A percentile compares a stretch with the other conserved stretches of the same genome.
Evolutionary conservation across 2,329 filamentous ascomycete species (phyloP).

Genomic region (Macrophomina phaseolina): DNA sequence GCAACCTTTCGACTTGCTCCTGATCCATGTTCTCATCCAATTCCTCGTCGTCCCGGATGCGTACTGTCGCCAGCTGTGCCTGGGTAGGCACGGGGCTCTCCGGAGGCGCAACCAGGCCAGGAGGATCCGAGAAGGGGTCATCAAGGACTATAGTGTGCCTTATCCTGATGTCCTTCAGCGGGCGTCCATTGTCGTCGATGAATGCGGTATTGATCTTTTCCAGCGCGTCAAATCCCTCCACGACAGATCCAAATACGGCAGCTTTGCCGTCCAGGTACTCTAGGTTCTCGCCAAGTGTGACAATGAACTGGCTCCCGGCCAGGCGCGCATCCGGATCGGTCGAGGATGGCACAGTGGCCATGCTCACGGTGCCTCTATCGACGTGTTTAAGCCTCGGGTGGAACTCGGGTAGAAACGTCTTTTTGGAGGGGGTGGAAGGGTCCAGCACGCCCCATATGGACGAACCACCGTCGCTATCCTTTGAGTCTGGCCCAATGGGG

Average conservation of each 20-base stretch:
- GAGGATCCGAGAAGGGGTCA: constrained; percentile 86
- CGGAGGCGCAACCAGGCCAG: constrained; percentile 75
- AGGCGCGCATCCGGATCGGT: constrained; percentile 80
- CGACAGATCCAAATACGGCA: constrained; percentile 93
- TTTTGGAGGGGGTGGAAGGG: constrained; percentile 64
- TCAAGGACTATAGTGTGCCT: constrained; percentile 91
- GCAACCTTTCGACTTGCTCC: constrained; percentile 76
- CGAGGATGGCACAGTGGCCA: constrained; percentile 85
- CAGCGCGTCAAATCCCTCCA: constrained; percentile 91
- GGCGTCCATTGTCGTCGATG: constrained; percentile 82
- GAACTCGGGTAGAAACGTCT: constrained; percentile 83
- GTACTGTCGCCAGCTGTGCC: constrained; percentile 86
- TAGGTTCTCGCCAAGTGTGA: constrained; percentile 86
- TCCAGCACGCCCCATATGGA: constrained; percentile 89
- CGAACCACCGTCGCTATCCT: constrained; percentile 86
- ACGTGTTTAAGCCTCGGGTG: constrained; percentile 86
- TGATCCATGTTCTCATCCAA: constrained; percentile 80
- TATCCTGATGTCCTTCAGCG: constrained; percentile 92
- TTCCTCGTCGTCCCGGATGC: constrained; percentile 88
- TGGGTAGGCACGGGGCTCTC: constrained; percentile 81
- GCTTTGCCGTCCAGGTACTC: constrained; percentile 92
- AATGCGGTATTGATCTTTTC: constrained; percentile 94
- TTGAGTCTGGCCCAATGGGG: constrained; percentile 83
- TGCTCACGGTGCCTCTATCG: constrained; percentile 91
- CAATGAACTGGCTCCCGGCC: constrained; percentile 90